A percentile compares a stretch with the other conserved stretches of the same genome.
These are phyloP conservation scores for Pseudogymnoascus sp. DNA, from an alignment of 2,329 filamentous ascomycete species.

Conservation along the genomic window DNA sequence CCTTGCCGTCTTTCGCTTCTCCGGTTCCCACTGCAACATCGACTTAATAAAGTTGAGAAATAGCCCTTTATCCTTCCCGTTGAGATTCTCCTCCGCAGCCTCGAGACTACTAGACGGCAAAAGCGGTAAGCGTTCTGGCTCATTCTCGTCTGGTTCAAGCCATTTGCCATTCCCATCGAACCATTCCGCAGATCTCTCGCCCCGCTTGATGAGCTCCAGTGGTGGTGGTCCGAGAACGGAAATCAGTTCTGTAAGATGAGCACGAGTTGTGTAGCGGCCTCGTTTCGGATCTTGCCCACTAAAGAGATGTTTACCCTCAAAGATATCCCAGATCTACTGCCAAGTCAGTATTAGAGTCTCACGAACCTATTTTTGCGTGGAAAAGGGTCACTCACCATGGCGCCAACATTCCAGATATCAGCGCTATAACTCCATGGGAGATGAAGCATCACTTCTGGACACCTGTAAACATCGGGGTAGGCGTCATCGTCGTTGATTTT, in stretches of 20 bases:
- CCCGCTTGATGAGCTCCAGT: conserved; percentile 13
- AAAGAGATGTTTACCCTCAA: conserved; percentile 17
- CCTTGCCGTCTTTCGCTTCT: conserved; percentile 16
- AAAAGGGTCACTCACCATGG: conserved; percentile 15
- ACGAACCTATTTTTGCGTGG: conserved; percentile 7
- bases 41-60: conserved; percentile 16
- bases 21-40: conserved; percentile 16
- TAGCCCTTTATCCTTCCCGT: conserved; percentile 14
- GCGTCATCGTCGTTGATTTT: conserved; percentile 28
- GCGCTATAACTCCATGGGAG: conserved; percentile 19
- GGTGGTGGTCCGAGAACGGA: conserved; percentile 16
- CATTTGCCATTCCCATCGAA: conserved; percentile 15
- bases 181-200: conserved; percentile 13
- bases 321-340: conserved; percentile 17
- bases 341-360: background rate
- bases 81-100: conserved; percentile 13
- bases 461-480: conserved; percentile 33
- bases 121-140: conserved; percentile 14
- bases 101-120: conserved; percentile 16
- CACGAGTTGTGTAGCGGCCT: conserved; percentile 14
- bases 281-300: conserved; percentile 13
- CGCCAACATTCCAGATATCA: conserved; percentile 22
- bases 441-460: conserved; percentile 38
- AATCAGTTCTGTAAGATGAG: conserved; percentile 19
- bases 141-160: conserved; percentile 14